These are phyloP conservation scores for Dispira parvispora DNA, from an alignment of 192 early-diverging fungal species.

Conservation along the genomic window DNA sequence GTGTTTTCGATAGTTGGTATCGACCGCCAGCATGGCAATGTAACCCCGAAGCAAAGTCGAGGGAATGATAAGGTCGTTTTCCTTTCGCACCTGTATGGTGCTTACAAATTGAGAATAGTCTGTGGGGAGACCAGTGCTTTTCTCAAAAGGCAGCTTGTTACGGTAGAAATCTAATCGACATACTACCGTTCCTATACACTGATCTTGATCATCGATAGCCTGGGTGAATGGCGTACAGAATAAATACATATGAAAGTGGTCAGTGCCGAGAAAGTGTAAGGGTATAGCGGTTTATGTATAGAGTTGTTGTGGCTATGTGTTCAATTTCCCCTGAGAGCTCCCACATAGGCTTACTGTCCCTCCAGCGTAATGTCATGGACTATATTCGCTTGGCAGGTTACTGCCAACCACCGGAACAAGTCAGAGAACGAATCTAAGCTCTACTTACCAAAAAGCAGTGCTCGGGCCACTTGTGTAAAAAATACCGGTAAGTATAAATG, in stretches of 20 bases:
- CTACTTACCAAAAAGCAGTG: constrained; percentile 1
- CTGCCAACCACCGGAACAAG: too few relatives aligned
- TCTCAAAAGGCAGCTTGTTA: constrained; percentile 17
- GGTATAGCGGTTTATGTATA: too few relatives aligned
- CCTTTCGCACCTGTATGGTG: background rate
- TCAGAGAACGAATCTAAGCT: too few relatives aligned
- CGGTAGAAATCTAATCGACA: constrained; percentile 70
- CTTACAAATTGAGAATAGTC: background rate
- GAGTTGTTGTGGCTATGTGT: background rate
- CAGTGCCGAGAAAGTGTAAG: background rate
- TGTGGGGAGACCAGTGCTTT: background rate
- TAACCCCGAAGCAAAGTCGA: constrained; percentile 51
- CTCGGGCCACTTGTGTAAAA: constrained; percentile 1
- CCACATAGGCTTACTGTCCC: too few relatives aligned
- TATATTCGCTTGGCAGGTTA: too few relatives aligned
- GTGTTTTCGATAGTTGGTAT: constrained; percentile 54
- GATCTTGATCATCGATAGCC: constrained; percentile 34
- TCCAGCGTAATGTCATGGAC: too few relatives aligned
- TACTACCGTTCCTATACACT: constrained; percentile 73
- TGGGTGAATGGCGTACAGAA: constrained; percentile 9
- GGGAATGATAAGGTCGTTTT: background rate
- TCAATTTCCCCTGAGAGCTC: background rate
- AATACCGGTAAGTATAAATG: constrained; percentile 1
- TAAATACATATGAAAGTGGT: background rate
- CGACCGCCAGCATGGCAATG: constrained; percentile 94